Evolutionary conservation across 805 yeast species (phyloP), one percentile per base, ranked within the genome.

Genomic region (Yarrowia sp.): DNA sequence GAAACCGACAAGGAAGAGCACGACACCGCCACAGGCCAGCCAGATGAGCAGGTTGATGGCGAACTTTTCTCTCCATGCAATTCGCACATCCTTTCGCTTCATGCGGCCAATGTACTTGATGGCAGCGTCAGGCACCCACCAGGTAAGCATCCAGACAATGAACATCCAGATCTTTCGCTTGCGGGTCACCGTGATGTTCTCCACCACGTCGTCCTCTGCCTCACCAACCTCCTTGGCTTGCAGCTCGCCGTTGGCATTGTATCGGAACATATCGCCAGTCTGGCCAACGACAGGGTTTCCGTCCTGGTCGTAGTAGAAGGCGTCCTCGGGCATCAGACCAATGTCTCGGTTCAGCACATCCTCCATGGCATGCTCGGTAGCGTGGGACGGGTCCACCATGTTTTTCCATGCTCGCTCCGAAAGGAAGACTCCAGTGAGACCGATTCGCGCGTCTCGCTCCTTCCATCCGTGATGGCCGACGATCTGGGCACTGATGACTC

Each of bases 61-160:
- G 21, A 76, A 64, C 66, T 76, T 76, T 59, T 76, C 79, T 19
- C 78, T 67, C 79, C 79, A 76, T 1, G 79, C 79, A 9, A 72
- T 63, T 16, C 78, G 74, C 7, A 76, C 69, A 62, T 75, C 75
- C 39, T 70, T 69, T 39, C 76, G 66, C 3, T 69, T 67, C 66
- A 75, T 71, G 13, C 68, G 49, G 2, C 76, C 75, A 21, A 73
- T n/a, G 13, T 47, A 41, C 62, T 63, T 63, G 62, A 76, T 70
- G 41, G 72, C 65, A 6, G 63, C 51, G 10, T 77, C 77, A 4
- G 79, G 79, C n/a, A 74, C 65, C 74, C 76, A 76, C 73, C 74
- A 76, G 1, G 79, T 77, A 29, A 70, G 67, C 6, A 67, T 22
- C 73, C 72, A 71, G 1, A 76, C 79, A 22, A 77, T 47, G 41